Evolutionary conservation across 371 early-diverging fungal genomes (phyloP).

Genomic region (Rhizopus delemar): DNA sequence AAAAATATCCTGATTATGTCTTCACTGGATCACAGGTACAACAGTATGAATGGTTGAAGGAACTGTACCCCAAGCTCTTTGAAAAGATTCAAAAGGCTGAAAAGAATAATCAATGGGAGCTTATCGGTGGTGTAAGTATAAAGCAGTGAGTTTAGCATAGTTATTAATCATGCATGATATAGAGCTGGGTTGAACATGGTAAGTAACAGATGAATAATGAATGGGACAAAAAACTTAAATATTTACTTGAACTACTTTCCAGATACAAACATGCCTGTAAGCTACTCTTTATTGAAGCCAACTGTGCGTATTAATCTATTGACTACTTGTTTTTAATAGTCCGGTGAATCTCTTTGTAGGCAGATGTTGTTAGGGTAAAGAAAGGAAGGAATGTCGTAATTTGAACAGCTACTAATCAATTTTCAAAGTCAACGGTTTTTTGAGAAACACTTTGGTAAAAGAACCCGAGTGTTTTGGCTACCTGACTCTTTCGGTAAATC

Average conservation of each 20-base stretch:
- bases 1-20: slow-evolving; percentile 81
- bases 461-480: slow-evolving; percentile 89
- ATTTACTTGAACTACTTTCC: slow-evolving; percentile 31
- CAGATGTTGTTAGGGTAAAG: slow-evolving; percentile 83
- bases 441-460: slow-evolving; percentile 81
- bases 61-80: slow-evolving; percentile 84
- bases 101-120: slow-evolving; percentile 82
- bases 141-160: no score
- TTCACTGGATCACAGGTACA: slow-evolving; percentile 92
- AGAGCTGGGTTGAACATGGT: slow-evolving; percentile 61
- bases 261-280: slow-evolving; percentile 93
- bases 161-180: background rate
- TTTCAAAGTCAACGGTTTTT: slow-evolving; percentile 74
- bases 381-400: background rate
- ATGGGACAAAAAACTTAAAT: background rate
- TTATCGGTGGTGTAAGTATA: slow-evolving; percentile 81
- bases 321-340: slow-evolving; percentile 30
- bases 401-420: no score
- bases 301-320: background rate
- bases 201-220: slow-evolving; percentile 7
- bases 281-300: background rate
- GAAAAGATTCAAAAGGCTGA: slow-evolving; percentile 70
- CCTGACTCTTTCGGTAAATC: slow-evolving; percentile 87
- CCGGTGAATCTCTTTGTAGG: slow-evolving; percentile 91
- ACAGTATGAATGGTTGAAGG: slow-evolving; percentile 91